phyloP scores from a whole-genome alignment of 2,329 filamentous ascomycete genomes.

The Zymoseptoria brevis region DNA sequence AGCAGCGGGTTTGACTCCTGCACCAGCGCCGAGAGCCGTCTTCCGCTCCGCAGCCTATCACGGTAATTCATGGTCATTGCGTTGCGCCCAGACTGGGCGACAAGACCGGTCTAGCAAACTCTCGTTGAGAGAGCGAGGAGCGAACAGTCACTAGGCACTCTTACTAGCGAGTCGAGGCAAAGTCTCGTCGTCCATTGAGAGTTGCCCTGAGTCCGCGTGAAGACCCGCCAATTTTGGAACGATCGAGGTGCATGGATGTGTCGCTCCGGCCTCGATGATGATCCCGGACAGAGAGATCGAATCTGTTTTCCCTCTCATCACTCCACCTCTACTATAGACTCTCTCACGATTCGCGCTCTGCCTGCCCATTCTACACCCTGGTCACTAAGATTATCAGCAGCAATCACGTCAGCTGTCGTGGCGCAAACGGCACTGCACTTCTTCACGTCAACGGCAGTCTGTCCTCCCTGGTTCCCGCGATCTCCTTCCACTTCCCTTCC shows the following conservation, averaged over 20 bases:
- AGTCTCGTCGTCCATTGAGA: not conserved
- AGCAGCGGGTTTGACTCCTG: not conserved
- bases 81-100: not conserved
- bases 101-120: not conserved
- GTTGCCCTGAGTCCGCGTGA: not conserved
- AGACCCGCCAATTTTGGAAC: not conserved
- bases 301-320: not conserved
- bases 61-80: not conserved
- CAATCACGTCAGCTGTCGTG: not conserved
- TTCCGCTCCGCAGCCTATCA: not conserved
- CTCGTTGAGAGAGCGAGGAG: not conserved
- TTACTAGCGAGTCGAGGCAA: not conserved
- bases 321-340: not conserved
- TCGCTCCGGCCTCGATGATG: not conserved
- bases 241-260: not conserved
- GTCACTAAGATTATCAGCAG: not conserved
- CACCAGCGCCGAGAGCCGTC: not conserved
- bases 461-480: not conserved
- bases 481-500: not conserved
- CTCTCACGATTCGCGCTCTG: not conserved
- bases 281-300: not conserved
- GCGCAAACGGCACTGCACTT: not conserved
- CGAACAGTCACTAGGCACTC: not conserved
- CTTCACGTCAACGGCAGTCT: not conserved
- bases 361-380: not conserved